Evolutionary conservation across 495 filamentous ascomycete species (phyloP).

Genomic region (Penicillium simplicissimum): DNA sequence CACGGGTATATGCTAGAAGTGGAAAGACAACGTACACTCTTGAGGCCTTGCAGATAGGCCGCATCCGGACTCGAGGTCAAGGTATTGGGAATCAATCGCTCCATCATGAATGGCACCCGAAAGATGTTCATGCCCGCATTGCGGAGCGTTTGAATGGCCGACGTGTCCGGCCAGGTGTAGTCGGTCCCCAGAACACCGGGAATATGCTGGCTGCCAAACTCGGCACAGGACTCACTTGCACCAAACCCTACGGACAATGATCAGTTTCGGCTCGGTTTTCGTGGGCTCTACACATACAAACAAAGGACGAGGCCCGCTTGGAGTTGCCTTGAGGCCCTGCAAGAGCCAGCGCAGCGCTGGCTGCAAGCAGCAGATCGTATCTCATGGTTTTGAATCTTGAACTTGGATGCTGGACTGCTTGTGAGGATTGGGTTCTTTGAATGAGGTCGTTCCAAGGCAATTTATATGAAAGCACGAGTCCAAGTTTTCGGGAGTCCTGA

Average conservation of each 20-base stretch:
- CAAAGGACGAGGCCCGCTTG: slow-evolving; percentile 15
- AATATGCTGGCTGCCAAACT: slow-evolving; percentile 40
- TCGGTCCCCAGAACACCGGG: slow-evolving; percentile 58
- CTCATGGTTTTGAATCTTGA: slow-evolving; percentile 9
- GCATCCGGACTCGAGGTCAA: slow-evolving; percentile 43
- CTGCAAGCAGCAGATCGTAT: slow-evolving; percentile 11
- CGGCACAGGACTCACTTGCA: slow-evolving; percentile 26
- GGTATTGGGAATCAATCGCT: slow-evolving; percentile 58
- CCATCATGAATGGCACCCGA: slow-evolving; percentile 70
- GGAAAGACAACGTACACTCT: slow-evolving; percentile 34
- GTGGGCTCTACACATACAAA: slow-evolving; percentile 11
- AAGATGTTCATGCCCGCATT: slow-evolving; percentile 68
- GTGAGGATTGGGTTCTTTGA: background rate
- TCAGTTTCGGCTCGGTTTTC: background rate
- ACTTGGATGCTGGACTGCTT: background rate
- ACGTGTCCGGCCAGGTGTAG: slow-evolving; percentile 60
- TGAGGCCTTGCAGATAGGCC: slow-evolving; percentile 44
- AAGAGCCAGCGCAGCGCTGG: slow-evolving; percentile 13
- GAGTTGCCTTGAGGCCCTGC: slow-evolving; percentile 11
- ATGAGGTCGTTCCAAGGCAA: background rate
- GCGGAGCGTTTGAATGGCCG: slow-evolving; percentile 56
- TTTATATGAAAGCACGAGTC: slow-evolving; percentile 2
- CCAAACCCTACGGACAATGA: slow-evolving; percentile 19
- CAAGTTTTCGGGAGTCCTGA: background rate
- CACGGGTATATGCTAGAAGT: background rate